phyloP scores from a whole-genome alignment of 371 early-diverging fungal genomes.

The Apophysomyces ossiformis region DNA sequence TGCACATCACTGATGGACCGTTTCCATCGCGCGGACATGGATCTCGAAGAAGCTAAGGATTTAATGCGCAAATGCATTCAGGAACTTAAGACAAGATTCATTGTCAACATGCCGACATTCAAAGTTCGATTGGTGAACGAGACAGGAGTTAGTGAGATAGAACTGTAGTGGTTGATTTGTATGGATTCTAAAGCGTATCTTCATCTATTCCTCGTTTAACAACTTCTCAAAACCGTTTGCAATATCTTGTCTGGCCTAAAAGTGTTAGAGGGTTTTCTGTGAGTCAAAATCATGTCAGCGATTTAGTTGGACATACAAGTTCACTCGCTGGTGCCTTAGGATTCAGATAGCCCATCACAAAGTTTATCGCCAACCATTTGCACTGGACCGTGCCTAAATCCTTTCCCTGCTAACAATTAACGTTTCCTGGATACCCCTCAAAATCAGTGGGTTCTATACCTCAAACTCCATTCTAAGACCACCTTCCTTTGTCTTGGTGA shows the following conservation, averaged over 20 bases:
- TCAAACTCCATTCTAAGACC: conserved; percentile 61
- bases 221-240: conserved; percentile 33
- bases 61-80: conserved; percentile 84
- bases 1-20: conserved; percentile 92
- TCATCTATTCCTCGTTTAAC: conserved; percentile 8
- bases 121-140: conserved; percentile 84
- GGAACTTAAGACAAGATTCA: conserved; percentile 88
- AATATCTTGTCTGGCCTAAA: conserved; percentile 30
- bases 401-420: conserved; percentile 45
- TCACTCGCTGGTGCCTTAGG: conserved; percentile 62
- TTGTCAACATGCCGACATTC: conserved; percentile 85
- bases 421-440: not conserved
- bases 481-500: conserved; percentile 66
- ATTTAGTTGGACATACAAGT: conserved; percentile 14
- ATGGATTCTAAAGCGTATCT: conserved; percentile 5
- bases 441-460: conserved; percentile 29
- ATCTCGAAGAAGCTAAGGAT: conserved; percentile 81
- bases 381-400: conserved; percentile 57
- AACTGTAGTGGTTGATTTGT: conserved; percentile 30
- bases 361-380: conserved; percentile 64
- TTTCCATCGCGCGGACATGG: conserved; percentile 85
- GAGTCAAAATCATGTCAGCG: not conserved
- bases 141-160: conserved; percentile 78
- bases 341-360: conserved; percentile 68
- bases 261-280: not conserved